phyloP scores from a whole-genome alignment of 305 asterid genomes.

The Fraxinus platypoda region DNA sequence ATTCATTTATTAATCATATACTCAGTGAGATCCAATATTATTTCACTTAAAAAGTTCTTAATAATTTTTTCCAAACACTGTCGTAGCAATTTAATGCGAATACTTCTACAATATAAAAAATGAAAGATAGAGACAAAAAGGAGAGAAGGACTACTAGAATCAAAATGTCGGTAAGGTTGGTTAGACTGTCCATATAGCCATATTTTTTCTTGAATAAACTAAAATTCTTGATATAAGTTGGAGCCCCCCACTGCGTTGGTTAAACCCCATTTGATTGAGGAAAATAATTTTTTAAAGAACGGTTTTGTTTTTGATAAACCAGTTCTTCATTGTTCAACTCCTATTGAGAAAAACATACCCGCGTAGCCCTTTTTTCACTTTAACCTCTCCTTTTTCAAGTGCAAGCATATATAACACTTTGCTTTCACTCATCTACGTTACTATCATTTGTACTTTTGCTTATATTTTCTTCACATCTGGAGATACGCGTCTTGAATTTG shows the following conservation, averaged over 20 bases:
- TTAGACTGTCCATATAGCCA: constrained; percentile 21
- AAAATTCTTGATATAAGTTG: not conserved
- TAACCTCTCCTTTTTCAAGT: not conserved
- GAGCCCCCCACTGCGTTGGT: not conserved
- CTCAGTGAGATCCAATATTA: not conserved
- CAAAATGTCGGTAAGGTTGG: not conserved
- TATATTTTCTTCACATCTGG: constrained; percentile 19
- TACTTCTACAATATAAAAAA: not conserved
- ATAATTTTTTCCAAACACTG: no score
- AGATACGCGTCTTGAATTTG: not conserved
- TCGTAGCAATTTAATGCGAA: not conserved
- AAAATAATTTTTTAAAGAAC: not conserved
- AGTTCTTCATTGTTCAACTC: constrained; percentile 6
- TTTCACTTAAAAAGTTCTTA: no score
- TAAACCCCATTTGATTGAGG: not conserved
- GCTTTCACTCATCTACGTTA: constrained; percentile 32
- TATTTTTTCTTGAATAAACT: not conserved
- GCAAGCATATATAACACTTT: constrained; percentile 16
- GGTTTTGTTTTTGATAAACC: not conserved
- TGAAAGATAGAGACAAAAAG: not conserved
- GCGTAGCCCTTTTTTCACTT: not conserved
- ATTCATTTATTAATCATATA: not conserved
- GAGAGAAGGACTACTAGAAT: not conserved
- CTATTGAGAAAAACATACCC: not conserved
- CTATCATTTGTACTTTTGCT: not conserved